Conservation (phyloP, 371 early-diverging fungal species). For the Lichtheimia corymbifera region DNA sequence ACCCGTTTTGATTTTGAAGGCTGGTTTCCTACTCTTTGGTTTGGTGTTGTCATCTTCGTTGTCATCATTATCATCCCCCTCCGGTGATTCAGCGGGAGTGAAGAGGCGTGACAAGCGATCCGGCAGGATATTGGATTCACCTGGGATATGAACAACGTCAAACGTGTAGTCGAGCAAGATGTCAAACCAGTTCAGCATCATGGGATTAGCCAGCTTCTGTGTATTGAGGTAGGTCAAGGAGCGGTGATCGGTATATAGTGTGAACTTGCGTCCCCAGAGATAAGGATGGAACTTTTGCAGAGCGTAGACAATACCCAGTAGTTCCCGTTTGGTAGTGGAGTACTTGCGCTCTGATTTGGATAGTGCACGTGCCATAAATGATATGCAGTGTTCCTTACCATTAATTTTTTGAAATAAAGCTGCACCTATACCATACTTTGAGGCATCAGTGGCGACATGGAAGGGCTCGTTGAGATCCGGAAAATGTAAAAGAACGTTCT, state of each 20-base stretch:
- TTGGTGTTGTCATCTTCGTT: not conserved
- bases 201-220: constrained; percentile 24
- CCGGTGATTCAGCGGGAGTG: constrained; percentile 12
- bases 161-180: constrained; percentile 24
- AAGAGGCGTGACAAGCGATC: constrained; percentile 22
- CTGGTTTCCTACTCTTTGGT: not conserved
- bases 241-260: constrained; percentile 21
- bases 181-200: constrained; percentile 30
- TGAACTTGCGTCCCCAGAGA: constrained; percentile 25
- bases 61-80: constrained; percentile 4
- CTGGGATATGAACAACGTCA: constrained; percentile 24
- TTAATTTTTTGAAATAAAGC: not conserved
- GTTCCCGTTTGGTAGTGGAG: constrained; percentile 9
- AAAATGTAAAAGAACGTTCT: not conserved
- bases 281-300: constrained; percentile 23
- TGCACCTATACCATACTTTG: constrained; percentile 37
- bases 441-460: constrained; percentile 43
- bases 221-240: constrained; percentile 20
- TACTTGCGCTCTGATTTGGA: not conserved
- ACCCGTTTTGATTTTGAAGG: not conserved
- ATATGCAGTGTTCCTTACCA: constrained; percentile 13
- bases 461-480: constrained; percentile 29
- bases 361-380: constrained; percentile 19
- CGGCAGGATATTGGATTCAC: constrained; percentile 21
- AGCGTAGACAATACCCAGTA: constrained; percentile 16